These are phyloP conservation scores for Chimonanthus salicifolius DNA, from an alignment of 164 flowering plant genomes.

Conservation along the genomic window DNA sequence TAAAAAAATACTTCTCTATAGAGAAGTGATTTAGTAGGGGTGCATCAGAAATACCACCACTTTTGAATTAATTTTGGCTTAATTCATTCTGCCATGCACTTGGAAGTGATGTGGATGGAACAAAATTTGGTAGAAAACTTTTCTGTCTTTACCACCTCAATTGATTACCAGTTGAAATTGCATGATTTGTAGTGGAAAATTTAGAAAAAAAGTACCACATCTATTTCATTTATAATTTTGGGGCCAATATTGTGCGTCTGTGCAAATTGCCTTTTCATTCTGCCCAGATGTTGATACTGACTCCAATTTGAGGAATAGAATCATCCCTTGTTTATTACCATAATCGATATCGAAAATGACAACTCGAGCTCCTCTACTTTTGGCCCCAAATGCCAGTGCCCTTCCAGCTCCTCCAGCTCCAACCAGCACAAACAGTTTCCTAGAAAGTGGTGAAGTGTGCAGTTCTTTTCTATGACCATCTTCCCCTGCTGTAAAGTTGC, in stretches of 20 bases:
- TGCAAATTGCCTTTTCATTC: too few species aligned
- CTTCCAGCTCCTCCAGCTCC: slow-evolving; percentile 83
- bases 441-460: slow-evolving; percentile 33
- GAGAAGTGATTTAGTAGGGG: background rate
- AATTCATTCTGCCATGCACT: background rate
- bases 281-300: background rate
- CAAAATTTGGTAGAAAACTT: too few species aligned
- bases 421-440: slow-evolving; percentile 49
- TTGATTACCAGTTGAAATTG: background rate
- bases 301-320: background rate
- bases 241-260: too few species aligned
- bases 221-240: background rate
- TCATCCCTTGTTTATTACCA: slow-evolving; percentile 26
- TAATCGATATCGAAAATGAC: slow-evolving; percentile 41
- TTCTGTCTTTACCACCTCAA: background rate
- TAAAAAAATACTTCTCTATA: background rate
- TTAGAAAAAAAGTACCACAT: background rate
- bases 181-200: background rate
- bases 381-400: slow-evolving; percentile 69
- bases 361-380: slow-evolving; percentile 46
- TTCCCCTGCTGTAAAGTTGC: slow-evolving; percentile 20
- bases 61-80: background rate
- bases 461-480: slow-evolving; percentile 11
- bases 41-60: background rate
- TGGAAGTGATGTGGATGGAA: background rate